Base-by-base conservation (phyloP, 2,329 filamentous ascomycete genomes). In the Davidsoniella virescens region DNA sequence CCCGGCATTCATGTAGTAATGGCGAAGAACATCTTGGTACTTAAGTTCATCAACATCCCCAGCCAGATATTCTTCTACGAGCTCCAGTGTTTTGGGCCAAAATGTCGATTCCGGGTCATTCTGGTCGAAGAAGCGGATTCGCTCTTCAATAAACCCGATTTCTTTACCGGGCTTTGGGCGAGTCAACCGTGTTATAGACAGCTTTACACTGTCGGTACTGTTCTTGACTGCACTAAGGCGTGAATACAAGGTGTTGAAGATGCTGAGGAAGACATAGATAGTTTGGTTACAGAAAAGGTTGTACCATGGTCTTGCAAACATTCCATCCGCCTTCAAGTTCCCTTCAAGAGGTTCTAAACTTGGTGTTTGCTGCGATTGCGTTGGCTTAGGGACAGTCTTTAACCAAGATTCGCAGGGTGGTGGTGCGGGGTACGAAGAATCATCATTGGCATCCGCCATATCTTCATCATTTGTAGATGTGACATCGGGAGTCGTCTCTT, bases 201-300 rank as follows among this genome's bases (percentile, higher is more conserved):
- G 75, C 44, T 76, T 71, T 8, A 93, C 88, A 42, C 80, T 76
- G 2, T 75, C 72, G 58, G 84, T 83, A 60, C 82, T 82, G 52
- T 81, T 72, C 68, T 96, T 96, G 63, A 96, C 78, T 54, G 84
- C 83, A 55, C 82, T 71, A 12, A 98, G 72, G 39, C 92, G 80
- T 59, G 80, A 78, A 65, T 94, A 96, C 4, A 98, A 70, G n/a
- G 83, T 84, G 61, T 94, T 80, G 63, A 98, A 92, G 54, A 94
- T 81, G 57, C 83, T 85, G 69, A 98, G 84, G 71, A 98, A 96
- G 65, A 92, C 88, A 62, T 87, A 94, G 53, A 98, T 82, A 3
- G 83, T 86, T 59, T 87, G 77, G 63, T 95, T 96, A 62, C 82
- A 82, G 68, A 93, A 98, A 62, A 96, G 78, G 61, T 90, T 90